Evolutionary conservation across 495 filamentous ascomycete genomes (phyloP).

Genomic region (Hyaloscypha variabilis): DNA sequence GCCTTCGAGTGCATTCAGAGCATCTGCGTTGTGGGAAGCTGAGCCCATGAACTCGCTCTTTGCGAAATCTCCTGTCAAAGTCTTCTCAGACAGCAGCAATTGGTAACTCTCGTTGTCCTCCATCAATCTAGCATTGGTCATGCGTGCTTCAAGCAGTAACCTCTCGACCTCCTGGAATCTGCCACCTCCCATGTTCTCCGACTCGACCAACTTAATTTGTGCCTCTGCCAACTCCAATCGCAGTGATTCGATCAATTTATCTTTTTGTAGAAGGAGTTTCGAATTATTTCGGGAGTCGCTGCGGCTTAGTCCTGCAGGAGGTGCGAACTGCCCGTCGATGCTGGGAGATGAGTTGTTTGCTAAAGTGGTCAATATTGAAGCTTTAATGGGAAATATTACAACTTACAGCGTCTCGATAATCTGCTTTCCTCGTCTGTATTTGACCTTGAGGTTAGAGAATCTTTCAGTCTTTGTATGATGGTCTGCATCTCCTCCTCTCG

Average conservation of each 20-base stretch:
- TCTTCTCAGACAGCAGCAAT: conserved; percentile 88
- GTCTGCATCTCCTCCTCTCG: conserved; percentile 87
- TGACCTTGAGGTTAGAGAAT: conserved; percentile 74
- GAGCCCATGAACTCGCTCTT: conserved; percentile 73
- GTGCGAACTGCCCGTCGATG: conserved; percentile 76
- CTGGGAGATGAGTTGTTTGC: conserved; percentile 38
- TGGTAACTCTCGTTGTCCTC: conserved; percentile 99
- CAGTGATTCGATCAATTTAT: conserved; percentile 91
- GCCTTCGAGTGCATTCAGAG: conserved; percentile 57
- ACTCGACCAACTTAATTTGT: conserved; percentile 93
- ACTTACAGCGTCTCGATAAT: conserved; percentile 71
- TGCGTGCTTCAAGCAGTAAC: conserved; percentile 82
- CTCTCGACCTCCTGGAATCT: conserved; percentile 85
- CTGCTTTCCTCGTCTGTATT: conserved; percentile 67
- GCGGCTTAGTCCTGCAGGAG: conserved; percentile 77
- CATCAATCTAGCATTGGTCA: conserved; percentile 94
- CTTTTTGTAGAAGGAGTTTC: conserved; percentile 88
- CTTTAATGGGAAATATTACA: conserved; percentile 37
- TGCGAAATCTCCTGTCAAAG: conserved; percentile 89
- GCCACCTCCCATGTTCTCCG: conserved; percentile 88
- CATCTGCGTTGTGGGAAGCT: conserved; percentile 55
- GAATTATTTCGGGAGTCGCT: conserved; percentile 85
- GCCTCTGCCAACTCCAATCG: conserved; percentile 90
- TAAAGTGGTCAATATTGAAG: conserved; percentile 25
- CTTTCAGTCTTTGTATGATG: conserved; percentile 88